Evolutionary conservation across 2,329 filamentous ascomycete genomes (phyloP).

Genomic region (Aspergillus neoniger): DNA sequence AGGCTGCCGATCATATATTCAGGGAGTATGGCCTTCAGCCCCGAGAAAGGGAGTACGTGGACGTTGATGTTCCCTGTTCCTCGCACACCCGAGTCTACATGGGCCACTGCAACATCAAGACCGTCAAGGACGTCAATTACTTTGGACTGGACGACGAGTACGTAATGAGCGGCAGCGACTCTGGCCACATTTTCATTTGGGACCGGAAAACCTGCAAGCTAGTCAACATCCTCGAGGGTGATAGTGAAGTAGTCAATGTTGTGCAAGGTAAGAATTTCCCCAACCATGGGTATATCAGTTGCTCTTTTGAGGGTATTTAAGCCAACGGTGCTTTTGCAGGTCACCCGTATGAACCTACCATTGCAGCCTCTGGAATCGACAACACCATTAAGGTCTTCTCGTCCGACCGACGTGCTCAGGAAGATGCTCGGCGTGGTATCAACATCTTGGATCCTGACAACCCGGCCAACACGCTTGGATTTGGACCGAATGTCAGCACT

Average conservation of each 20-base stretch:
- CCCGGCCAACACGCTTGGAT: constrained; percentile 37
- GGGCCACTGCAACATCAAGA: constrained; percentile 68
- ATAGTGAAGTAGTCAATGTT: constrained; percentile 71
- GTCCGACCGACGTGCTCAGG: constrained; percentile 59
- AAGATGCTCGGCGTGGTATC: constrained; percentile 58
- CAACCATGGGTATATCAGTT: not conserved
- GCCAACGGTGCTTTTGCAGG: constrained; percentile 40
- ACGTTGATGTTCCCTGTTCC: constrained; percentile 56
- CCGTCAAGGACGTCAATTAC: constrained; percentile 70
- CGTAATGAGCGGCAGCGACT: constrained; percentile 67
- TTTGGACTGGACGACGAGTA: constrained; percentile 69
- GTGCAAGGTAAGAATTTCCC: constrained; percentile 54
- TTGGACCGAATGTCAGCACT: constrained; percentile 28
- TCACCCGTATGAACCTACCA: constrained; percentile 67
- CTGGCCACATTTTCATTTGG: constrained; percentile 69
- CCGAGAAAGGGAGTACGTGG: constrained; percentile 53
- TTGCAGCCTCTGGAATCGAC: constrained; percentile 68
- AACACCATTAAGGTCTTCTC: constrained; percentile 70
- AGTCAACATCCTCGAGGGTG: constrained; percentile 66
- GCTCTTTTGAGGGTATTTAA: not conserved
- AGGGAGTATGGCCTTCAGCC: constrained; percentile 54
- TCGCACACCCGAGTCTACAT: constrained; percentile 60
- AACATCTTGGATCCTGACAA: constrained; percentile 57
- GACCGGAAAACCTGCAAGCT: constrained; percentile 63
- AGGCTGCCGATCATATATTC: constrained; percentile 43